Percentiles rank a stretch among this genome's conserved stretches.
Evolutionary conservation across 2,329 filamentous ascomycete species (phyloP).

Genomic region (Calonectria multiphialidica): DNA sequence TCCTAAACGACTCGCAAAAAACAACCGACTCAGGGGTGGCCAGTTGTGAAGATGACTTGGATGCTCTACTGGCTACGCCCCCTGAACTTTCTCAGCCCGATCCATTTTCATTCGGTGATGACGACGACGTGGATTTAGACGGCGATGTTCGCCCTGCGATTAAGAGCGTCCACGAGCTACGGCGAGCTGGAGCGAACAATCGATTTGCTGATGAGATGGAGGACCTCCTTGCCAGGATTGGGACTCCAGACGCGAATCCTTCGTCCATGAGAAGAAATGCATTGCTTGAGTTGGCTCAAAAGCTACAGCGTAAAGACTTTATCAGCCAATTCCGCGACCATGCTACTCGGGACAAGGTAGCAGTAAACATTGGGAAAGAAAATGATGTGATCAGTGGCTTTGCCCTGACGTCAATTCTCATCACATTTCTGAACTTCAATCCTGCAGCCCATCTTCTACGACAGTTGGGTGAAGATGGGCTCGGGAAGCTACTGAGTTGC

Average conservation of each 20-base stretch:
- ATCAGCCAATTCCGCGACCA: conserved; percentile 80
- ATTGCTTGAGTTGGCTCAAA: conserved; percentile 70
- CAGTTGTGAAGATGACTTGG: conserved; percentile 39
- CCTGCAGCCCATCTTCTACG: conserved; percentile 70
- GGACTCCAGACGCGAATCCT: conserved; percentile 58
- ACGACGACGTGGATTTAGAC: conserved; percentile 51
- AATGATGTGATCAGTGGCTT: conserved; percentile 73
- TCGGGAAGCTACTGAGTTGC: conserved; percentile 65
- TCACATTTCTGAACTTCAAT: conserved; percentile 72
- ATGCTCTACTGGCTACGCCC: conserved; percentile 39
- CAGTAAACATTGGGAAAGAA: conserved; percentile 70
- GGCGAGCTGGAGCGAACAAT: conserved; percentile 75
- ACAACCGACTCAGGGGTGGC: conserved; percentile 37
- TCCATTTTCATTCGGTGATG: conserved; percentile 42
- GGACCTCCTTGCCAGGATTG: conserved; percentile 72
- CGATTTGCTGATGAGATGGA: conserved; percentile 75
- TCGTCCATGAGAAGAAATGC: conserved; percentile 68
- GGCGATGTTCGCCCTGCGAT: conserved; percentile 63
- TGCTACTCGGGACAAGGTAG: conserved; percentile 76
- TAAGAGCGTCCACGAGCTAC: conserved; percentile 73
- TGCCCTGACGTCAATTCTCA: conserved; percentile 72
- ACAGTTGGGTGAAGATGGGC: conserved; percentile 66
- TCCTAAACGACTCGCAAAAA: conserved; percentile 43
- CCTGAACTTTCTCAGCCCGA: conserved; percentile 37
- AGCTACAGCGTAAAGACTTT: conserved; percentile 73